Evolutionary conservation across 768 basidiomycete species (phyloP).

Genomic region (Suillus alpinus): DNA sequence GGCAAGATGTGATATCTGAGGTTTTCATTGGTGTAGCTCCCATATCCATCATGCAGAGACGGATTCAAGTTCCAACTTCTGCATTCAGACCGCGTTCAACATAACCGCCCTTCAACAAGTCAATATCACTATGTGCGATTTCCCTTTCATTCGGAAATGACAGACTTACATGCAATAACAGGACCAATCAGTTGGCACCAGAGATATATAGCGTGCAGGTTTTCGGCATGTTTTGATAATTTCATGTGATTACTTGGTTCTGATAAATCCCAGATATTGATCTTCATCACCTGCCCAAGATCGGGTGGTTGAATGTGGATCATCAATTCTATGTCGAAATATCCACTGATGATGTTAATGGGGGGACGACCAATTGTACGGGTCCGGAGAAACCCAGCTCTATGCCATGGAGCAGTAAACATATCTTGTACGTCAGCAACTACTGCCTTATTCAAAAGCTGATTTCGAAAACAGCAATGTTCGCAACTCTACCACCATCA

Average conservation of each 20-base stretch:
- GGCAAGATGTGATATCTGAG: background rate
- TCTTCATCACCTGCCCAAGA: constrained; percentile 4
- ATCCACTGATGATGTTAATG: background rate
- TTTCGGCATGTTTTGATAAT: background rate
- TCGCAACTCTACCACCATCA: background rate
- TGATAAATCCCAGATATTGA: background rate
- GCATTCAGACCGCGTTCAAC: background rate
- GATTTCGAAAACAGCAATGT: background rate
- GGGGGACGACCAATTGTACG: background rate
- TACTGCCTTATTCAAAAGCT: background rate
- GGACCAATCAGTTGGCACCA: background rate
- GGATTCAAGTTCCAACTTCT: background rate
- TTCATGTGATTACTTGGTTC: background rate
- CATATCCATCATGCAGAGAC: background rate
- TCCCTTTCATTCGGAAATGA: no score
- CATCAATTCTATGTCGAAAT: constrained; percentile 4
- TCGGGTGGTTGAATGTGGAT: constrained; percentile 2
- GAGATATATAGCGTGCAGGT: background rate
- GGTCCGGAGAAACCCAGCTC: background rate
- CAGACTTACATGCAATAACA: background rate
- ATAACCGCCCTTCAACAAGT: background rate
- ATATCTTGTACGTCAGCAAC: background rate
- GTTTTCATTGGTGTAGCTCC: background rate
- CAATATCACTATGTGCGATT: background rate
- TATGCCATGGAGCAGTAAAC: constrained; percentile 1